Evolutionary conservation across 495 filamentous ascomycete genomes (phyloP).

Genomic region (Amniculicola lignicola): DNA sequence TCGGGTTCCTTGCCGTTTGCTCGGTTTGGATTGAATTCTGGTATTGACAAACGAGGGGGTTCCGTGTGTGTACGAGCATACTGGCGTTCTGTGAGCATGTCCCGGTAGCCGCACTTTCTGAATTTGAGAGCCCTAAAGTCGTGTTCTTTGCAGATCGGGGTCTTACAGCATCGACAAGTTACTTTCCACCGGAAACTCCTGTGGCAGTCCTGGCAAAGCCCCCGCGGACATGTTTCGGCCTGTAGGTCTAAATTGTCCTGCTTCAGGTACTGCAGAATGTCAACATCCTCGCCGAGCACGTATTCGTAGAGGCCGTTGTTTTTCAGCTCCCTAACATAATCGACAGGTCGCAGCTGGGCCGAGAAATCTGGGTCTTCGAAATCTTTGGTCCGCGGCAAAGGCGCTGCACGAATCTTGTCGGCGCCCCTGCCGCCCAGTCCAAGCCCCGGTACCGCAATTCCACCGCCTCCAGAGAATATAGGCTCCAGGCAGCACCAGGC

Average conservation of each 20-base stretch:
- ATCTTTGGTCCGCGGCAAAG: slow-evolving; percentile 52
- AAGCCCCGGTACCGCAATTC: slow-evolving; percentile 53
- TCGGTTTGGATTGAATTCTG: slow-evolving; percentile 29
- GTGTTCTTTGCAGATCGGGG: slow-evolving; percentile 60
- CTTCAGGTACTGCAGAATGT: slow-evolving; percentile 36
- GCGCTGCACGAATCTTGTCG: slow-evolving; percentile 56
- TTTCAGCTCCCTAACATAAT: slow-evolving; percentile 31
- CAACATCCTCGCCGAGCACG: slow-evolving; percentile 32
- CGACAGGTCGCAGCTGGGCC: slow-evolving; percentile 23
- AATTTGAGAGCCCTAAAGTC: slow-evolving; percentile 60
- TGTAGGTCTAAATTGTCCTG: slow-evolving; percentile 54
- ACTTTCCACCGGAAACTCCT: slow-evolving; percentile 58
- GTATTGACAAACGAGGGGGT: slow-evolving; percentile 28
- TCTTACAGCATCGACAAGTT: slow-evolving; percentile 56
- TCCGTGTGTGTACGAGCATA: slow-evolving; percentile 31
- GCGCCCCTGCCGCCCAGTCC: slow-evolving; percentile 51
- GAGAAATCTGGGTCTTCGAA: slow-evolving; percentile 56
- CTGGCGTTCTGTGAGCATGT: slow-evolving; percentile 51
- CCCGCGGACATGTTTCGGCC: slow-evolving; percentile 54
- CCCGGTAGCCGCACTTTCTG: slow-evolving; percentile 58
- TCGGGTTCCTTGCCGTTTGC: slow-evolving; percentile 17
- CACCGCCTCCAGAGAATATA: slow-evolving; percentile 60
- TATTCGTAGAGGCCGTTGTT: slow-evolving; percentile 32
- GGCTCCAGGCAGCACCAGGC: slow-evolving; percentile 64
- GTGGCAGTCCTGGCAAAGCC: slow-evolving; percentile 59